phyloP scores from a whole-genome alignment of 768 basidiomycete species.

The Suillus clintonianus region DNA sequence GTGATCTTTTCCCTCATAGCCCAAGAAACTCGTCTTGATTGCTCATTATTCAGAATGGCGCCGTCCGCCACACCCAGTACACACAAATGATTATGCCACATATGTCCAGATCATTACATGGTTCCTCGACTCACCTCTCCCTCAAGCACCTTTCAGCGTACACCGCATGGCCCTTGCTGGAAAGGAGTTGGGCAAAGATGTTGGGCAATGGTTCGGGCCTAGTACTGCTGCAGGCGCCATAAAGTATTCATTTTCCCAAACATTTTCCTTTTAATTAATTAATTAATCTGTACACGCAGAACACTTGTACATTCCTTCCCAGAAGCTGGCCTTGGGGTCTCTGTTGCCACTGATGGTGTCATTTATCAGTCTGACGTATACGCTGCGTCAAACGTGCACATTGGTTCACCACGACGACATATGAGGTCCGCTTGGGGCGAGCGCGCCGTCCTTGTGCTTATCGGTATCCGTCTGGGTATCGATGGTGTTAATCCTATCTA shows the following conservation, averaged over 20 bases:
- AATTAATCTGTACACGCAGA: constrained; percentile 39
- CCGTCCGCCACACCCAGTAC: constrained; percentile 60
- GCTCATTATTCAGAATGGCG: constrained; percentile 70
- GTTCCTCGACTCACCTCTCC: constrained; percentile 90
- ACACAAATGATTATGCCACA: constrained; percentile 70
- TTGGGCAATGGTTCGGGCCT: constrained; percentile 98
- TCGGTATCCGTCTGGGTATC: constrained; percentile 85
- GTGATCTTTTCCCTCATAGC: constrained; percentile 34
- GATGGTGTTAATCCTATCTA: constrained; percentile 96
- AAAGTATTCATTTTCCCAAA: constrained; percentile 49
- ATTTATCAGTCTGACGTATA: constrained; percentile 87
- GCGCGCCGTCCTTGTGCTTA: constrained; percentile 80
- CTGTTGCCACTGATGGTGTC: constrained; percentile 79
- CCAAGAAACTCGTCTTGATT: constrained; percentile 11
- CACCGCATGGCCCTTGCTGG: constrained; percentile 96
- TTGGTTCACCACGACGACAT: constrained; percentile 32
- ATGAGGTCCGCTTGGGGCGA: constrained; percentile 65
- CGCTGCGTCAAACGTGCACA: constrained; percentile 57
- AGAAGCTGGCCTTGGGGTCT: constrained; percentile 77
- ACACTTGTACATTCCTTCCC: constrained; percentile 78
- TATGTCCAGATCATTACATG: constrained; percentile 93
- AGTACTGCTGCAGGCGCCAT: constrained; percentile 97
- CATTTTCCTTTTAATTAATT: not conserved
- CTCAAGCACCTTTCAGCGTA: constrained; percentile 88
- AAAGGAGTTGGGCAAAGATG: constrained; percentile 91